A percentile compares a stretch with the other conserved stretches of the same genome.
phyloP scores from a whole-genome alignment of 768 basidiomycete species.

The Phylloporus sp. region DNA sequence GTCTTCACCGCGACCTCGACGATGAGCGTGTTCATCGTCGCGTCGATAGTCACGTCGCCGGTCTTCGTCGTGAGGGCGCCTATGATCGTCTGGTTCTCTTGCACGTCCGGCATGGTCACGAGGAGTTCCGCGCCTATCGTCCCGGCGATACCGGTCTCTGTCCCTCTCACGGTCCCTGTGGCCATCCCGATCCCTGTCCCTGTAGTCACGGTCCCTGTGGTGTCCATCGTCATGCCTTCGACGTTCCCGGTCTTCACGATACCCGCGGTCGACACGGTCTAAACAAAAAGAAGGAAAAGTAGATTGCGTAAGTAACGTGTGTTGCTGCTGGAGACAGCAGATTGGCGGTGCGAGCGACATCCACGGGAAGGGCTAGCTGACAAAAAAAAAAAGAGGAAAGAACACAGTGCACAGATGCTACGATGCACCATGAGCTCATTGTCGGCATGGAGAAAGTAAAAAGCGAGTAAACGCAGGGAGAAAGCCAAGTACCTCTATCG shows the following conservation, averaged over 20 bases:
- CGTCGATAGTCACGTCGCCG: conserved; percentile 46
- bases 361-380: conserved; percentile 62
- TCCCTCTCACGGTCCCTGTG: conserved; percentile 31
- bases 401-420: conserved; percentile 42
- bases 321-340: conserved; percentile 40
- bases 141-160: conserved; percentile 39
- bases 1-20: conserved; percentile 38
- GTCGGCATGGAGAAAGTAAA: conserved; percentile 40
- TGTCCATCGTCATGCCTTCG: conserved; percentile 59
- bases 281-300: conserved; percentile 45
- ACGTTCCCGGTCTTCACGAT: conserved; percentile 61
- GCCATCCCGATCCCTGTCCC: conserved; percentile 40
- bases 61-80: conserved; percentile 47
- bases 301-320: conserved; percentile 49
- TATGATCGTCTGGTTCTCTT: conserved; percentile 45
- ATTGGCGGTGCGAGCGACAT: conserved; percentile 38
- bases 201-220: conserved; percentile 50
- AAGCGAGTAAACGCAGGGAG: conserved; percentile 31
- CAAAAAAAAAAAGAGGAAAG: conserved; percentile 25
- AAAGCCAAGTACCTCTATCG: conserved; percentile 33
- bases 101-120: conserved; percentile 45
- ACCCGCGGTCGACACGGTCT: conserved; percentile 50
- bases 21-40: conserved; percentile 35
- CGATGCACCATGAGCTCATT: conserved; percentile 64
- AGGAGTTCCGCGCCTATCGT: conserved; percentile 48